These are phyloP conservation scores for Schizosaccharomyces versatilis DNA, from an alignment of 1,139 yeast genomes.

Conservation along the genomic window DNA sequence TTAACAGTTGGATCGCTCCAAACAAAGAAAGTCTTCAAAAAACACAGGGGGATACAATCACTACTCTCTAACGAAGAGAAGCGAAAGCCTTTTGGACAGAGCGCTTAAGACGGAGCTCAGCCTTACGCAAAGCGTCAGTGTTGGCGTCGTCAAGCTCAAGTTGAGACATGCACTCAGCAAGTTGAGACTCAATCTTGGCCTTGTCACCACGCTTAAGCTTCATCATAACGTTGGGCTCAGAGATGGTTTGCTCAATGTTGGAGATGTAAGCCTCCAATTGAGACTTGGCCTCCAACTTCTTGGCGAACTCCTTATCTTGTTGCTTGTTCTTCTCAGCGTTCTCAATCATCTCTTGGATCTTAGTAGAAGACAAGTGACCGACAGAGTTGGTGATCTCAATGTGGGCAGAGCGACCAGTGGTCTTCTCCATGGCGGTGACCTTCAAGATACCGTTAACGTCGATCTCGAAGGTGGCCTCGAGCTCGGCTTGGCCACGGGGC, in stretches of 20 bases:
- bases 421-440: constrained; percentile 98
- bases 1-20: no score
- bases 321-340: constrained; percentile 98
- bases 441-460: constrained; percentile 99
- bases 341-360: constrained; percentile 93
- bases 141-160: constrained; percentile 90
- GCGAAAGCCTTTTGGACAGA: constrained; percentile 99
- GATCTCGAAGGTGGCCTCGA: constrained; percentile 97
- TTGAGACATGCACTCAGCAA: constrained; percentile 95
- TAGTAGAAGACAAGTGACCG: constrained; percentile 94
- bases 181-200: constrained; percentile 95
- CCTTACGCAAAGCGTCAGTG: constrained; percentile 96
- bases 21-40: no score
- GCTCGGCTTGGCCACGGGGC: constrained; percentile 99
- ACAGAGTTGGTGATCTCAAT: constrained; percentile 98
- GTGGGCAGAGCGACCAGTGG: constrained; percentile 98
- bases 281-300: constrained; percentile 98
- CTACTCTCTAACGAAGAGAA: constrained; percentile 46
- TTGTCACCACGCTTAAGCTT: constrained; percentile 95
- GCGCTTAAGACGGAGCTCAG: constrained; percentile 96
- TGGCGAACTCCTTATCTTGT: constrained; percentile 97
- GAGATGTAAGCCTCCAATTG: constrained; percentile 97
- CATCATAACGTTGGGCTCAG: constrained; percentile 95
- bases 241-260: constrained; percentile 86
- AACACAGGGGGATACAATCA: no score